Conservation (phyloP, 2,329 filamentous ascomycete species). For the Fusarium buharicum region DNA sequence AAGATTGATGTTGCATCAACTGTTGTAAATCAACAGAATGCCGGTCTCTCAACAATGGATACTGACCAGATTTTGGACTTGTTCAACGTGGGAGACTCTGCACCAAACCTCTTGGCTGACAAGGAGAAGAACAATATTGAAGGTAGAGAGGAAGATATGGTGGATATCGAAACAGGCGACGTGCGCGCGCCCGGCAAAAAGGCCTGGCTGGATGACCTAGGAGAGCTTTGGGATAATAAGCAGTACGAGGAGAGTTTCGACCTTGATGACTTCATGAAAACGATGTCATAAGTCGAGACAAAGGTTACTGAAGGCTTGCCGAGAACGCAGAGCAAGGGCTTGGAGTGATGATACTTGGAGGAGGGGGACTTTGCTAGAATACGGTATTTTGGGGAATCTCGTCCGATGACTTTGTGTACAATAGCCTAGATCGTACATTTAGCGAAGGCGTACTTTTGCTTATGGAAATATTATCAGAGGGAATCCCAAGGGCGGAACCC, state of each 20-base stretch:
- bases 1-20: conserved; percentile 99
- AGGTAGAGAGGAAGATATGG: conserved; percentile 83
- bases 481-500: conserved; percentile 11
- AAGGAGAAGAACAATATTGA: conserved; percentile 68
- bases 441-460: conserved; percentile 46
- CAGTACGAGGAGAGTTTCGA: conserved; percentile 99
- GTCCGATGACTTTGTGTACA: conserved; percentile 40
- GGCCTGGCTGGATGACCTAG: conserved; percentile 91
- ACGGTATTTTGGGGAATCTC: conserved; percentile 37
- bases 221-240: conserved; percentile 95
- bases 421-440: conserved; percentile 43
- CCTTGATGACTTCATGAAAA: conserved; percentile 92
- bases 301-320: conserved; percentile 2
- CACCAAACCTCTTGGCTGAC: conserved; percentile 71
- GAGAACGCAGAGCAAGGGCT: conserved; percentile 6
- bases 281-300: conserved; percentile 71
- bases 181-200: conserved; percentile 98
- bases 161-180: conserved; percentile 91
- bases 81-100: conserved; percentile 88
- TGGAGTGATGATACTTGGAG: conserved; percentile 18
- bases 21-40: conserved; percentile 98
- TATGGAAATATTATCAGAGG: conserved; percentile 32
- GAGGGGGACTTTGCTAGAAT: conserved; percentile 27
- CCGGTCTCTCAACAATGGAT: conserved; percentile 93
- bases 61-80: conserved; percentile 98